These are phyloP conservation scores for Plasmodium relictum DNA, from an alignment of 169 alveolate genomes.

Conservation along the genomic window DNA sequence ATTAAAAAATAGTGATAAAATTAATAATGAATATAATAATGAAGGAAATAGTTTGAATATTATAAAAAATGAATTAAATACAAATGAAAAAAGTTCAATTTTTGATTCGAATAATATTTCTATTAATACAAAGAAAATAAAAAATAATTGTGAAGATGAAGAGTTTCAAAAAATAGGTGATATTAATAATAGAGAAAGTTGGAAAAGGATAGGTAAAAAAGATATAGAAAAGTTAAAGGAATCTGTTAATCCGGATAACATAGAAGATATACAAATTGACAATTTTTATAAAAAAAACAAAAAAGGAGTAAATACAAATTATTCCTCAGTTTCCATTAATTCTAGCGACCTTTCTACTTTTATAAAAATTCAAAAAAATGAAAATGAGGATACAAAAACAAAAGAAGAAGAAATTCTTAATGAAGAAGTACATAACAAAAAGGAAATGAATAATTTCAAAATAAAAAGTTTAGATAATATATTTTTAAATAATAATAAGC, in stretches of 20 bases:
- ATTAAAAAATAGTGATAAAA: not conserved
- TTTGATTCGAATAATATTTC: not conserved
- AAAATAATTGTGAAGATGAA: not conserved
- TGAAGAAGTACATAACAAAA: constrained; percentile 6
- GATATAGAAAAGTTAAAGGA: constrained; percentile 45
- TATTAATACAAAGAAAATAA: not conserved
- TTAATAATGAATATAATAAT: not conserved
- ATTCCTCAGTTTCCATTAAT: constrained; percentile 30
- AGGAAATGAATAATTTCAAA: constrained; percentile 17
- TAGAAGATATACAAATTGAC: constrained; percentile 47
- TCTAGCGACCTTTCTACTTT: constrained; percentile 23
- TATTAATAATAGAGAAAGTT: not conserved
- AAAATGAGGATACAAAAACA: constrained; percentile 11
- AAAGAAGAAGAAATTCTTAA: not conserved
- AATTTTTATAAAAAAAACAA: constrained; percentile 38
- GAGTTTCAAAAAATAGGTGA: not conserved
- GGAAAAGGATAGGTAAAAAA: constrained; percentile 31
- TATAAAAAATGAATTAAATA: not conserved
- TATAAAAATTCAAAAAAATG: constrained; percentile 7
- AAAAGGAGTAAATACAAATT: constrained; percentile 16
- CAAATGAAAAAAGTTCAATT: not conserved
- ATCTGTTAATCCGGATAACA: constrained; percentile 30
- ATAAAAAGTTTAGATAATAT: not conserved
- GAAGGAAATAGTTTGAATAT: not conserved
- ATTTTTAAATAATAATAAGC: not conserved